A percentile compares a stretch with the other conserved stretches of the same genome.
phyloP scores from a whole-genome alignment of 805 yeast species.

The Jamesozyma lodderae region DNA sequence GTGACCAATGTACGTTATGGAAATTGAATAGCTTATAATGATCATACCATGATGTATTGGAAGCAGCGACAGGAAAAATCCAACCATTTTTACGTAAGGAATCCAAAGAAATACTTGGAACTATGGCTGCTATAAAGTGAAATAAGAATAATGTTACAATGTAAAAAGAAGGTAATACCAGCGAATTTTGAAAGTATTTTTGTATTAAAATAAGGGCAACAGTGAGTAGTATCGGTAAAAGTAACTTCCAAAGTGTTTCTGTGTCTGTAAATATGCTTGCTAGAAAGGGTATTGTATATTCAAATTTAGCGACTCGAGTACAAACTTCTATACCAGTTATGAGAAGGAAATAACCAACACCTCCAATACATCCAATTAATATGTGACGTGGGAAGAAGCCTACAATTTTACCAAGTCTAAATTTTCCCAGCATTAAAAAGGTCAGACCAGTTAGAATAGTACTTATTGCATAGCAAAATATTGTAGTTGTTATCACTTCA shows the following conservation, averaged over 20 bases:
- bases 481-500: conserved; percentile 72
- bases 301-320: conserved; percentile 66
- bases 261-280: conserved; percentile 32
- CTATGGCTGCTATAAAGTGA: conserved; percentile 55
- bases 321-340: conserved; percentile 89
- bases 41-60: conserved; percentile 80
- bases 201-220: conserved; percentile 51
- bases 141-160: conserved; percentile 59
- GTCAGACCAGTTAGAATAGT: conserved; percentile 80
- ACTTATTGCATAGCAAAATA: conserved; percentile 74
- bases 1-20: conserved; percentile 62
- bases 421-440: conserved; percentile 68
- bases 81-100: conserved; percentile 68
- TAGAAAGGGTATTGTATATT: conserved; percentile 53
- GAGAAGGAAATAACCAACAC: conserved; percentile 88
- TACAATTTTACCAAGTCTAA: conserved; percentile 73
- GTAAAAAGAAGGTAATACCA: conserved; percentile 75
- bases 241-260: conserved; percentile 52
- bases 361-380: conserved; percentile 94
- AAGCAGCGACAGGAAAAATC: conserved; percentile 52
- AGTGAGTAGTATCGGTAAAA: conserved; percentile 59
- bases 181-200: conserved; percentile 51
- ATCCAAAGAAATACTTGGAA: conserved; percentile 58
- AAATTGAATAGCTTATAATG: conserved; percentile 71
- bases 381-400: conserved; percentile 96